These are phyloP conservation scores for Iberis pinnata DNA, from an alignment of 345 rosid genomes.

Conservation along the genomic window DNA sequence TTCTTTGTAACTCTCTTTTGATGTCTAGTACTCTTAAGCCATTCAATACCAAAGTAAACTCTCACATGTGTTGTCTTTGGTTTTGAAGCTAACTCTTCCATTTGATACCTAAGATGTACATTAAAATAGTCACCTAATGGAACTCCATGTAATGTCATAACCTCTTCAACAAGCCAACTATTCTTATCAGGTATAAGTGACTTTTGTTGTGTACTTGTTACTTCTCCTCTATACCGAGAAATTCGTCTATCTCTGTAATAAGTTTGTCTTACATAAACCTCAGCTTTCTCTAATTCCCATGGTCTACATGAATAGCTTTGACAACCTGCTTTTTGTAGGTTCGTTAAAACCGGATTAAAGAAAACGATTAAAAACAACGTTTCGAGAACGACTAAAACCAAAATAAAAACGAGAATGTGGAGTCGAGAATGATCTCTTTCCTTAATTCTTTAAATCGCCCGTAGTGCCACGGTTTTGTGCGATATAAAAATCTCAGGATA, in stretches of 20 bases:
- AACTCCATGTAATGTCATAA: constrained; percentile 85
- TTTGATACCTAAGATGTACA: constrained; percentile 75
- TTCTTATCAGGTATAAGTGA: constrained; percentile 49
- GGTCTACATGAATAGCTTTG: constrained; percentile 72
- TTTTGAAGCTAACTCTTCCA: constrained; percentile 56
- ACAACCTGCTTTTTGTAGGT: constrained; percentile 80
- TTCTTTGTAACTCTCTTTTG: constrained; percentile 76
- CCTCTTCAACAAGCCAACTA: constrained; percentile 87
- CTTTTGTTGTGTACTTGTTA: constrained; percentile 86
- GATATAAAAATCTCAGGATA: no score
- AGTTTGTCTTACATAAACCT: constrained; percentile 71
- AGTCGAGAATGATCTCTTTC: no score
- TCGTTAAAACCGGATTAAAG: no score
- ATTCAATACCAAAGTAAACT: constrained; percentile 68
- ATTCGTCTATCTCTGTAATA: constrained; percentile 67
- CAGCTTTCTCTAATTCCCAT: constrained; percentile 85
- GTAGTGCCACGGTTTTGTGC: no score
- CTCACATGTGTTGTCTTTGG: constrained; percentile 51
- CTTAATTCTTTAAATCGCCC: no score
- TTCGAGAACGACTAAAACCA: no score
- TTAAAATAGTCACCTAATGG: constrained; percentile 86
- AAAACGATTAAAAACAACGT: no score
- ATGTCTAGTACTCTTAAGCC: constrained; percentile 84
- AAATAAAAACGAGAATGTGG: no score
- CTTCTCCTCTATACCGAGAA: constrained; percentile 84